These are phyloP conservation scores for Syzygium oleosum DNA, from an alignment of 345 rosid genomes.

Conservation along the genomic window DNA sequence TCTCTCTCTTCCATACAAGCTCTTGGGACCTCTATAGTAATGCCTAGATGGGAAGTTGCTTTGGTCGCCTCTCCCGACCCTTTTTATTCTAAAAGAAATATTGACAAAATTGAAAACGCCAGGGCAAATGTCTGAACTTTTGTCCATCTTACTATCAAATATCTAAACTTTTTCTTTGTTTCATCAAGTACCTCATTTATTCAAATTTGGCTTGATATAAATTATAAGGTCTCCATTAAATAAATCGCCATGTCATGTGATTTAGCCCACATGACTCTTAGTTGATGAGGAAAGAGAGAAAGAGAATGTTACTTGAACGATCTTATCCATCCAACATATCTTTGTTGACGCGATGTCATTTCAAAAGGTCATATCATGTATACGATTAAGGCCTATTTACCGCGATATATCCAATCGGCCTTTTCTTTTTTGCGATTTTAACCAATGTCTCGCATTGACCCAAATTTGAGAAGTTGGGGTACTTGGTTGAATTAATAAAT, in stretches of 20 bases:
- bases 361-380: neutral
- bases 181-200: too few species aligned
- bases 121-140: neutral
- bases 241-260: neutral
- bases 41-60: neutral
- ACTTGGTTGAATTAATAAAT: neutral
- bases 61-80: neutral
- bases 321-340: rapidly evolving
- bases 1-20: neutral
- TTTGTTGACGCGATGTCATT: neutral
- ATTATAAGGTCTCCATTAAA: neutral
- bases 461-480: neutral
- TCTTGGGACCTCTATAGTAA: neutral
- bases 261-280: neutral
- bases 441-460: neutral
- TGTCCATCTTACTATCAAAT: too few species aligned
- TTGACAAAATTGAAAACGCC: neutral
- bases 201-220: neutral
- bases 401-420: neutral
- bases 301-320: neutral
- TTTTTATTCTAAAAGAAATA: neutral
- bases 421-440: neutral
- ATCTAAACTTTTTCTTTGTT: too few species aligned
- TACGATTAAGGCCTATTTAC: neutral
- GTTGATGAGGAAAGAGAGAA: neutral